A percentile compares a stretch with the other conserved stretches of the same genome.
Conservation (phyloP, 768 basidiomycete genomes). For the Tephrocybe sp. region DNA sequence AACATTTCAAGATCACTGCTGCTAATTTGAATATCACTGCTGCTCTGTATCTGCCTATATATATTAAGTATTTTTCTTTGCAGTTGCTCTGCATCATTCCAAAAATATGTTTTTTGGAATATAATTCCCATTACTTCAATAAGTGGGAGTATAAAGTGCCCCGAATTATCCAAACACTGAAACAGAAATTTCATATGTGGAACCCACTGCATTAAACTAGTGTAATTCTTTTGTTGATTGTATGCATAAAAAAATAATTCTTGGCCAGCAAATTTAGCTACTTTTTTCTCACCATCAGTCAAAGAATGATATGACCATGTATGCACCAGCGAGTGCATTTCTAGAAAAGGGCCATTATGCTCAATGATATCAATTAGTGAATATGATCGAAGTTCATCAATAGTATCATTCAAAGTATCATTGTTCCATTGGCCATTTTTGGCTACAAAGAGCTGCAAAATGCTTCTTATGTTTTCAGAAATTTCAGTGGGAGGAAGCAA, state of each 20-base stretch:
- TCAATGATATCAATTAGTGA: not conserved
- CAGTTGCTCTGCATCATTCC: not conserved
- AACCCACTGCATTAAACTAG: no score
- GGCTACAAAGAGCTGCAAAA: not conserved
- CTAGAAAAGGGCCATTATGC: not conserved
- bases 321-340: not conserved
- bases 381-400: not conserved
- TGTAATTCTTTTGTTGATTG: not conserved
- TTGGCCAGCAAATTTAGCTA: not conserved
- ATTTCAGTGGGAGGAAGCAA: not conserved
- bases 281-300: not conserved
- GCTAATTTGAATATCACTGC: no score
- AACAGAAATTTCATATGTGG: no score
- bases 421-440: not conserved
- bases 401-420: not conserved
- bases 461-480: not conserved
- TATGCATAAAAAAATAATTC: not conserved
- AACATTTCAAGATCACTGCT: no score
- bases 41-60: no score
- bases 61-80: no score
- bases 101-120: not conserved
- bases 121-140: not conserved
- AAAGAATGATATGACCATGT: not conserved
- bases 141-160: not conserved
- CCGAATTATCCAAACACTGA: no score